These are phyloP conservation scores for Leptographium wingfieldii DNA, from an alignment of 2,329 filamentous ascomycete species.

Conservation along the genomic window DNA sequence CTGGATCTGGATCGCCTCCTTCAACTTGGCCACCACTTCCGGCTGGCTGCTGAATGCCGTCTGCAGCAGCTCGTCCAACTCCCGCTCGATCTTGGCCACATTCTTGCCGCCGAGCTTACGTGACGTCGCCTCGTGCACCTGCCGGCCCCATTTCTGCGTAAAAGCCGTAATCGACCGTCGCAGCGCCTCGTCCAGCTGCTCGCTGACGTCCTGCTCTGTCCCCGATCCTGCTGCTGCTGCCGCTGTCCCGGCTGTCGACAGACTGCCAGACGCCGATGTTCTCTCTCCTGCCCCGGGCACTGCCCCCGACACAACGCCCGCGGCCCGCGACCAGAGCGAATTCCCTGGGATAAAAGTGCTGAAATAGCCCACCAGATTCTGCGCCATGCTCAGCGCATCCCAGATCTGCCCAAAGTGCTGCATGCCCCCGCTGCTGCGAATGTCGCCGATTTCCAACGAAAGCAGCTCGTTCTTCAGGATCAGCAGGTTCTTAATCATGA, in stretches of 20 bases:
- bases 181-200: conserved; percentile 51
- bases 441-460: conserved; percentile 79
- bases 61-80: conserved; percentile 43
- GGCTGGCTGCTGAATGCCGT: conserved; percentile 46
- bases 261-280: conserved; percentile 3
- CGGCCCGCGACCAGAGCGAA: conserved; percentile 30
- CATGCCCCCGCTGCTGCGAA: conserved; percentile 35
- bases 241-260: conserved; percentile 21
- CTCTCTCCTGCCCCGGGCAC: neutral
- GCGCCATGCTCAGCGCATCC: conserved; percentile 43
- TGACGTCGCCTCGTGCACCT: conserved; percentile 35
- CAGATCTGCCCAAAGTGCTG: conserved; percentile 54
- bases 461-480: conserved; percentile 93
- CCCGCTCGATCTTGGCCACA: conserved; percentile 39
- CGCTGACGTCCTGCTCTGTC: conserved; percentile 42
- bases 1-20: conserved; percentile 47
- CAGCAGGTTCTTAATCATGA: conserved; percentile 88
- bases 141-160: conserved; percentile 44
- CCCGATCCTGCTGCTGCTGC: conserved; percentile 10
- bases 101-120: conserved; percentile 36
- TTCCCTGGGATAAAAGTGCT: conserved; percentile 42
- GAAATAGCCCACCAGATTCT: conserved; percentile 47
- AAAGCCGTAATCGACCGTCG: conserved; percentile 51
- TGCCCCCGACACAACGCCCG: neutral
- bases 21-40: conserved; percentile 45